Base-by-base conservation (phyloP, 192 early-diverging fungal species). In the Linnemannia elongata region DNA sequence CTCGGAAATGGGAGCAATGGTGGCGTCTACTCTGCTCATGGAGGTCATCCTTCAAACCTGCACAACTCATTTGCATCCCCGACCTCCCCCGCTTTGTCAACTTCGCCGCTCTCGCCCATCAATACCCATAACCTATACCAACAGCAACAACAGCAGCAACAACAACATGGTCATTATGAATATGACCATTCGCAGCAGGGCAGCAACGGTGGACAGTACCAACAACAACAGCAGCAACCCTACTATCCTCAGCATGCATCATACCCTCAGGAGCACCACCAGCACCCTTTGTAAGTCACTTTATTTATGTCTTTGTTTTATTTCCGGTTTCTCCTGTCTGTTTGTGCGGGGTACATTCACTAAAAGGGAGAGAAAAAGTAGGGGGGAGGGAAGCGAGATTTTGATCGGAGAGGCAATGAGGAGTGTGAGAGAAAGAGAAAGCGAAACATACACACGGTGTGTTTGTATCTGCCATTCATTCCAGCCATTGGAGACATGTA, bases 211-310 rank as follows among this genome's bases (percentile, higher is more conserved):
- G 27, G 27, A 9, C n/a, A 66, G 10, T 33, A 66, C 60, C 60
- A 57, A 12, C 69, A 83, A 17, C 71, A 83, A 24, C 45, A 82
- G 17, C 22, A 75, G 18, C 82, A 83, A 13, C 57, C 81, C 13
- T 76, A 82, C 68, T 75, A 82, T 54, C 70, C 81, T 52, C 81
- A 82, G 6, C 81, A 82, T 55, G 69, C 80, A 75, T 54, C 74
- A 82, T 76, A 82, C 80, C 80, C 80, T 5, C 74, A 75, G 69
- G 80, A 82, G 17, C 80, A 76, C 24, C 75, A 77, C 17, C 81
- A 49, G 63, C 81, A 81, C 17, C 80, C 69, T 41, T 72, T 75
- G 80, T 75, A 81, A 81, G 73, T 75, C 13, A 22, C 22, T 27
- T 33, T 33, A 45, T 44, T 27, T 76, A 55, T 45, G 41, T 73